A percentile compares a stretch with the other conserved stretches of the same genome.
These are phyloP conservation scores for Puccinia novopanici DNA, from an alignment of 1,284 basidiomycete genomes.

Conservation along the genomic window DNA sequence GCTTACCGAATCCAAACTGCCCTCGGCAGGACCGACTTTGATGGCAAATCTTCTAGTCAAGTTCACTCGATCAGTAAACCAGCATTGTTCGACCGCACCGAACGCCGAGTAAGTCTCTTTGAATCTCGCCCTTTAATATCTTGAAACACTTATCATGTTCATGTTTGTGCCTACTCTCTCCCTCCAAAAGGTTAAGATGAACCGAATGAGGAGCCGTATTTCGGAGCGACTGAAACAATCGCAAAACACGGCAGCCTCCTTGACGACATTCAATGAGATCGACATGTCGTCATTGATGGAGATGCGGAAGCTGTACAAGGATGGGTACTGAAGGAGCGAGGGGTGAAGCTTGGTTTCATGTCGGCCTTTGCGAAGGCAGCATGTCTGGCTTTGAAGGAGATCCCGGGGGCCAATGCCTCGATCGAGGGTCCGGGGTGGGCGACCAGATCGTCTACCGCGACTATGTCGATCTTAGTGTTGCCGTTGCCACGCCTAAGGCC, in stretches of 20 bases:
- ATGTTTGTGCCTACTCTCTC: background rate
- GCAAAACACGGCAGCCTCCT: conserved; percentile 91
- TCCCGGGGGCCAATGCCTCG: conserved; percentile 89
- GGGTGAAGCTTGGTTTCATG: conserved; percentile 98
- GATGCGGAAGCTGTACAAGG: conserved; percentile 94
- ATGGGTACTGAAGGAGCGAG: conserved; percentile 85
- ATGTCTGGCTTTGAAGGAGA: conserved; percentile 82
- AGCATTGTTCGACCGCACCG: conserved; percentile 37
- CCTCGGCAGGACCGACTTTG: conserved; percentile 24
- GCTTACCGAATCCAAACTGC: conserved; percentile 39
- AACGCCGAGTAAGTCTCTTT: conserved; percentile 40
- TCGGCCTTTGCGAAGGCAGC: conserved; percentile 90
- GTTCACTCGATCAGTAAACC: conserved; percentile 63
- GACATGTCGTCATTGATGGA: conserved; percentile 96
- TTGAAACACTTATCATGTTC: background rate
- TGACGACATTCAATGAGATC: conserved; percentile 99
- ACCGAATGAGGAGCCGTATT: conserved; percentile 93
- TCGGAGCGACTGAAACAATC: conserved; percentile 97
- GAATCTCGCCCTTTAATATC: conserved; percentile 14
- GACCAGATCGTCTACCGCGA: conserved; percentile 50
- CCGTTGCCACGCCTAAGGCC: conserved; percentile 93
- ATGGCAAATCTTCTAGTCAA: conserved; percentile 23
- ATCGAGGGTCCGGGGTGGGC: conserved; percentile 67
- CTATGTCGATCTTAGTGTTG: conserved; percentile 76
- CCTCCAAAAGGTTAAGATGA: conserved; percentile 84